Conservation (phyloP, 176 grass and related monocot species). For the Carex cristatella region DNA sequence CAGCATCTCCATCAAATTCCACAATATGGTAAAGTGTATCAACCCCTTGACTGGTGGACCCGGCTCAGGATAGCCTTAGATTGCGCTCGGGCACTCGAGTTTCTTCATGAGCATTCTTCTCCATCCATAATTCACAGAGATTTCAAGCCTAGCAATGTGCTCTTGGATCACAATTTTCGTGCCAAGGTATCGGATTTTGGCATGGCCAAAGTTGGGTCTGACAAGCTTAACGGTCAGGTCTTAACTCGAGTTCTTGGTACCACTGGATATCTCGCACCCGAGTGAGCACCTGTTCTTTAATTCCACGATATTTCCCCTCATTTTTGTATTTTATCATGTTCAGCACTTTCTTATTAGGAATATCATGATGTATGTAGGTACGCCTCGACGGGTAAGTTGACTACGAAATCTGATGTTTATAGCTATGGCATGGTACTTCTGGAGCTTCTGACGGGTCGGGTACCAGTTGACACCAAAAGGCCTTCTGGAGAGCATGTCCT, state of each 20-base stretch:
- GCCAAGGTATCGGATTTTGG: slow-evolving; percentile 81
- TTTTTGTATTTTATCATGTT: neutral
- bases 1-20: slow-evolving; percentile 51
- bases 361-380: slow-evolving; percentile 40
- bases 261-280: slow-evolving; percentile 91
- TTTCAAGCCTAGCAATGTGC: slow-evolving; percentile 83
- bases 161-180: slow-evolving; percentile 66
- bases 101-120: slow-evolving; percentile 70
- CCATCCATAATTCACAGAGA: slow-evolving; percentile 96
- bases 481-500: slow-evolving; percentile 86
- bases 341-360: neutral
- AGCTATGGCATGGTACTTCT: slow-evolving; percentile 87
- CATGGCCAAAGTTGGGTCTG: slow-evolving; percentile 91
- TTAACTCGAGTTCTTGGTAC: slow-evolving; percentile 91
- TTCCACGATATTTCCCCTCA: neutral
- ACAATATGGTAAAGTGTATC: neutral
- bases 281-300: slow-evolving; percentile 28
- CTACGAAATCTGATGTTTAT: slow-evolving; percentile 97
- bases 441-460: slow-evolving; percentile 77
- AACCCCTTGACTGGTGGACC: slow-evolving; percentile 66
- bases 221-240: slow-evolving; percentile 86
- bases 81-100: slow-evolving; percentile 82
- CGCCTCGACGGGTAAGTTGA: slow-evolving; percentile 90
- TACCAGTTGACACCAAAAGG: slow-evolving; percentile 64
- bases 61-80: slow-evolving; percentile 83